Base-by-base conservation (phyloP, 306 rosid species). In the Inga leiocalycina region DNA sequence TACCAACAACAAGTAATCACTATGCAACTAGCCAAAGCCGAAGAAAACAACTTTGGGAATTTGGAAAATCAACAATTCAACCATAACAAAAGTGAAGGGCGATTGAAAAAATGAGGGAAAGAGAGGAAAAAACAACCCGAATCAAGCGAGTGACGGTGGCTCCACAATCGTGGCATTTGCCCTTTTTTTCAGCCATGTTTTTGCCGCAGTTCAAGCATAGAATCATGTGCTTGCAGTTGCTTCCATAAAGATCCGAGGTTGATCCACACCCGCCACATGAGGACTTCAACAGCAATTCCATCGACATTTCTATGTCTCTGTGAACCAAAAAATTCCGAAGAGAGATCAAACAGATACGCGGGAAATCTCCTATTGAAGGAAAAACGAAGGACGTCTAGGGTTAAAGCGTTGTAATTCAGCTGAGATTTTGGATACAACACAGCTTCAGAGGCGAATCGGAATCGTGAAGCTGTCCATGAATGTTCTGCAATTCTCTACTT, bases 221-320 rank as follows among this genome's bases (percentile, higher is more conserved):
- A 22, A 97, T 93, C 97, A 92, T 84, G 89, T 93, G 99, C 89
- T 92, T 96, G 92, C 98, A 93, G 79, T 93, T 92, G 91, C 99
- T 96, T 49, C 98, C 99, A 82, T 96, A 96, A 82, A 96, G 83
- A 69, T 94, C 97, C 41, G 92, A 71, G 39, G 93, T 90, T 43
- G 97, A 86, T 48, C 94, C 93, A 71, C 99, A 96, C 20, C 97
- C 98, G 62, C 93, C 68, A 52, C 99, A 96, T 22, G 85, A 74
- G 51, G 94, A 84, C 78, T 90, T 91, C 81, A 96, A 78, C 39
- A 82, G 51, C 84, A 93, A 84, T 79, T 92, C 97, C 16, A 14
- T 68, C 15, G 74, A 68, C 74, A 68, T 68, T 68, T 37, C 43
- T 68, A 10, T 19, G 27, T 19, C 15, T 3, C 74, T 8, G 0